phyloP scores from a whole-genome alignment of 2,329 filamentous ascomycete genomes.

The Orbilia blumenaviensis region DNA sequence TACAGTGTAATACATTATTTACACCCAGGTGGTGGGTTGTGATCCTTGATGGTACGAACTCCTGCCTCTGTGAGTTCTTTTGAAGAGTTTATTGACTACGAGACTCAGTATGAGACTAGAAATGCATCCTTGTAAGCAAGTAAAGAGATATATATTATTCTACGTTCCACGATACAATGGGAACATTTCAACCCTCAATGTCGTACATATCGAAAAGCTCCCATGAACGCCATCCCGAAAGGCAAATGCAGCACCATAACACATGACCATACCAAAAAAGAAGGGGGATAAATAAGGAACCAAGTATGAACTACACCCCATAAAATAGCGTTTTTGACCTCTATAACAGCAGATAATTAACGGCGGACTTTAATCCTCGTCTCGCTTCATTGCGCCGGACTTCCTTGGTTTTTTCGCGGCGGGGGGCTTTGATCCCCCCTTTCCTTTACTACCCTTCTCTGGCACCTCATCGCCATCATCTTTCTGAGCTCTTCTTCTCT shows the following conservation, averaged over 20 bases:
- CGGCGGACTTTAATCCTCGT: slow-evolving; percentile 28
- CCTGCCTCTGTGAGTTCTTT: too few relatives aligned
- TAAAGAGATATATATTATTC: not conserved
- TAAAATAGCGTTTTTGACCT: not conserved
- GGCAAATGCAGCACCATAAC: slow-evolving; percentile 1
- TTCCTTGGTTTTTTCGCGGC: slow-evolving; percentile 51
- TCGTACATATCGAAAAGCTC: not conserved
- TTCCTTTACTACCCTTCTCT: slow-evolving; percentile 28
- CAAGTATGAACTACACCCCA: not conserved
- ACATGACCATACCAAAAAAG: not conserved
- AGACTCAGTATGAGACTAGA: too few relatives aligned
- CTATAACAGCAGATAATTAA: not conserved
- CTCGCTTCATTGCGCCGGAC: slow-evolving; percentile 29
- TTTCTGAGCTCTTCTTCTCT: slow-evolving; percentile 45
- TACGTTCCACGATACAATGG: slow-evolving; percentile 2
- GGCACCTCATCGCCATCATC: slow-evolving; percentile 51
- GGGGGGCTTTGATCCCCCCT: slow-evolving; percentile 43
- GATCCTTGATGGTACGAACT: too few relatives aligned
- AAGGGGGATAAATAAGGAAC: not conserved
- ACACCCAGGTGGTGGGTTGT: too few relatives aligned
- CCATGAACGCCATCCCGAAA: slow-evolving; percentile 11
- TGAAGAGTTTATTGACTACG: too few relatives aligned
- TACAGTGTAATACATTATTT: too few relatives aligned
- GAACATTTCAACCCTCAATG: not conserved
- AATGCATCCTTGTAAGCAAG: not conserved